Conservation (phyloP, 352 stramenopile species). For the Phytophthora aleatoria region DNA sequence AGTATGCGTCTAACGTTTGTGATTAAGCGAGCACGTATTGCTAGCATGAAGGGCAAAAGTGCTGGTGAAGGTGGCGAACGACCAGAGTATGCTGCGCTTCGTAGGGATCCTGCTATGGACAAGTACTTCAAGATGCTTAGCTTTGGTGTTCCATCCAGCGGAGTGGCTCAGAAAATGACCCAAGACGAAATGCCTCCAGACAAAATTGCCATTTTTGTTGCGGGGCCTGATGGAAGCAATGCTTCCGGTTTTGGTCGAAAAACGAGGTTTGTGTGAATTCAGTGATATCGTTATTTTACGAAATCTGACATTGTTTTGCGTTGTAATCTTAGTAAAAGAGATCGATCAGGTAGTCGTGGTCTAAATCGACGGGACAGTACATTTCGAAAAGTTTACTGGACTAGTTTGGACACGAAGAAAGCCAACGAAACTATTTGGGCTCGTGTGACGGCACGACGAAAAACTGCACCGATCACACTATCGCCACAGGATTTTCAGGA, state of each 20-base stretch:
- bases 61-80: conserved; percentile 35
- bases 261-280: conserved; percentile 12
- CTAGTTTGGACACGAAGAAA: conserved; percentile 62
- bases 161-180: conserved; percentile 81
- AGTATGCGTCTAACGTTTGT: conserved; percentile 13
- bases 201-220: conserved; percentile 64
- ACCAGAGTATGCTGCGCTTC: conserved; percentile 57
- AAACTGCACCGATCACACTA: conserved; percentile 72
- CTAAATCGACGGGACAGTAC: conserved; percentile 49
- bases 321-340: conserved; percentile 15
- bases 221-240: conserved; percentile 44
- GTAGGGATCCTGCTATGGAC: conserved; percentile 63
- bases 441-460: conserved; percentile 61
- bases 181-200: conserved; percentile 71
- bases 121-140: conserved; percentile 90
- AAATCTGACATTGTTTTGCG: conserved; percentile 6
- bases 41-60: conserved; percentile 23
- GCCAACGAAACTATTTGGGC: conserved; percentile 75
- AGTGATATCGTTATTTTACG: background rate
- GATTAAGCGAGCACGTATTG: conserved; percentile 45
- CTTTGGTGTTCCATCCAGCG: conserved; percentile 71
- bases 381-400: conserved; percentile 87
- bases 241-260: background rate
- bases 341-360: conserved; percentile 9
- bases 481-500: conserved; percentile 74